Evolutionary conservation across 2,329 filamentous ascomycete species (phyloP), one percentile per base, ranked within the genome.

Genomic region (Ilyonectria destructans): DNA sequence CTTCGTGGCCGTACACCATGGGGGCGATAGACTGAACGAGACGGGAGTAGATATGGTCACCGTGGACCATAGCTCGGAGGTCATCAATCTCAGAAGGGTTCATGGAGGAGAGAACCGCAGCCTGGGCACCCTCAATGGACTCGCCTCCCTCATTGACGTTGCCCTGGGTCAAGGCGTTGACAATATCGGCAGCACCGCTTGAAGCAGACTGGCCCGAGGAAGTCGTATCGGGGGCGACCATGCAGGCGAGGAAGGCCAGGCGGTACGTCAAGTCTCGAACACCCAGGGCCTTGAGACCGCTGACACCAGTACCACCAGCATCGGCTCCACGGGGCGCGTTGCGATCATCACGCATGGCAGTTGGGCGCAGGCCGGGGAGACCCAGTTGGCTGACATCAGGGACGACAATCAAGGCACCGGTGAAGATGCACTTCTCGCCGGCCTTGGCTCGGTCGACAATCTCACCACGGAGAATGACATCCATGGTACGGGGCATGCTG

Each of bases 381-480:
- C 95, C 92, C 64, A 99, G 89, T 80, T 98, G 96, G 78, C 95
- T 97, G 68, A 99, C 94, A 80, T 99, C 96, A 0, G 96, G 96
- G 37, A 99, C 95, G 19, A 99, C 96, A 68, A 99, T 98, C 71
- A 98, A 84, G 6, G 95, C 95, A 71, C 96, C 96, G 0, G 96
- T 98, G 81, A 99, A 99, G 77, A 99, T 94, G 81, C 96, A 99
- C 82, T 97, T 98, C 82, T 99, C 96, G 71, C 96, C 96, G 56
- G 96, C 96, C 85, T 98, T 98, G 59, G 96, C 95, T 58, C 96
- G 91, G 77, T 99, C 96, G 29, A 99, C 96, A 85, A 99, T 98
- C 80, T 99, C 96, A 77, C 96, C 96, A 68, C 96, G 92, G 37
- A 99, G 83, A 73, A 99, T 98, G 48, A 99, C 93, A 77, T 99